These are phyloP conservation scores for Pleurotus eryngii DNA, from an alignment of 768 basidiomycete genomes.

Conservation along the genomic window DNA sequence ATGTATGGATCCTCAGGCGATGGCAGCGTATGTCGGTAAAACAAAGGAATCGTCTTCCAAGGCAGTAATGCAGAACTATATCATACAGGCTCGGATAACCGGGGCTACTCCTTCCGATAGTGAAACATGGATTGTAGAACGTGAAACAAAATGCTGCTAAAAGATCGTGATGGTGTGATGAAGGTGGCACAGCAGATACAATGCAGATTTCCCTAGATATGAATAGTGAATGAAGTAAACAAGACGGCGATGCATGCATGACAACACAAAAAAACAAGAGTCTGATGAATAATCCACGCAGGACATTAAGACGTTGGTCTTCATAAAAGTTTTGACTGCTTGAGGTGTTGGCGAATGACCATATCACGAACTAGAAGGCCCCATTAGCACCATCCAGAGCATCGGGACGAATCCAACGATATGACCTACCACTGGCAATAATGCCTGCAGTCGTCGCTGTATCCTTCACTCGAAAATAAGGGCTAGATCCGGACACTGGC, in stretches of 20 bases:
- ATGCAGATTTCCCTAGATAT: neutral
- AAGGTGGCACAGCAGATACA: neutral
- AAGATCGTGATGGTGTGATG: neutral
- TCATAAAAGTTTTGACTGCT: constrained; percentile 55
- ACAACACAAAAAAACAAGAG: neutral
- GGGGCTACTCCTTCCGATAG: neutral
- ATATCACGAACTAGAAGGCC: constrained; percentile 63
- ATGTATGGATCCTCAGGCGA: too few species aligned
- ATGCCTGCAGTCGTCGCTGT: constrained; percentile 72
- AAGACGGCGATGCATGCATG: neutral
- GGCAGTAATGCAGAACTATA: too few species aligned
- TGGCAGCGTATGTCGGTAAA: too few species aligned
- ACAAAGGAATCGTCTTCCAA: too few species aligned
- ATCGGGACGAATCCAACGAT: neutral
- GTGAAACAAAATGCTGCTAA: too few species aligned
- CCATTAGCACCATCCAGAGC: neutral
- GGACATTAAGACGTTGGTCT: neutral
- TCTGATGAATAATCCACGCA: neutral
- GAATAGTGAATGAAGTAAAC: neutral
- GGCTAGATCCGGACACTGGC: neutral
- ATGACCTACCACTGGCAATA: constrained; percentile 63
- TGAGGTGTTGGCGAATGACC: constrained; percentile 77
- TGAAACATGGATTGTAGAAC: neutral
- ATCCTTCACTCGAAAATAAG: constrained; percentile 36
- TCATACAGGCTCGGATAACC: neutral